Conservation (phyloP, 2,329 filamentous ascomycete species). For the Calonectria multiphialidica region DNA sequence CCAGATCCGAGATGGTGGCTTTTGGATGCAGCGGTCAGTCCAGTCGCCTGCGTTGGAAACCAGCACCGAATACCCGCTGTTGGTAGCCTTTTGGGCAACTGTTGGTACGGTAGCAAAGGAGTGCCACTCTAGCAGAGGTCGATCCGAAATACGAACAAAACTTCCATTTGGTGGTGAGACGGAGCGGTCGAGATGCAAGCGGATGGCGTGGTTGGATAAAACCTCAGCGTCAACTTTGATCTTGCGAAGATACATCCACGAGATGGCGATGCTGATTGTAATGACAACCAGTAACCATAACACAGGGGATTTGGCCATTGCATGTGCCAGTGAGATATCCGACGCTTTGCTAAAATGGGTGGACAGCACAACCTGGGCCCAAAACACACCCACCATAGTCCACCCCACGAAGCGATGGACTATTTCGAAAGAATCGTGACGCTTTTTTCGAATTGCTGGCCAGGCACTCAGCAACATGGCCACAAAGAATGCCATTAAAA, state of each 20-base stretch:
- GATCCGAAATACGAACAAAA: conserved; percentile 67
- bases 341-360: conserved; percentile 54
- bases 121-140: conserved; percentile 80
- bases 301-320: conserved; percentile 53
- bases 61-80: conserved; percentile 72
- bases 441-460: conserved; percentile 70
- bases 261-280: conserved; percentile 75
- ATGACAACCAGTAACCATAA: conserved; percentile 77
- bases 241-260: conserved; percentile 79
- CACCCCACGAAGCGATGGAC: conserved; percentile 80
- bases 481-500: conserved; percentile 68
- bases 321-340: conserved; percentile 48
- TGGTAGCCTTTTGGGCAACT: conserved; percentile 37
- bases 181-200: conserved; percentile 74
- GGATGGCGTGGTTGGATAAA: conserved; percentile 80
- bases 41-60: conserved; percentile 82
- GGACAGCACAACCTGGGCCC: conserved; percentile 70
- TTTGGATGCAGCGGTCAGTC: conserved; percentile 74
- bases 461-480: conserved; percentile 72
- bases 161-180: conserved; percentile 63
- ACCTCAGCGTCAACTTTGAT: conserved; percentile 74
- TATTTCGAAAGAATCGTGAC: conserved; percentile 78
- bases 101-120: conserved; percentile 80
- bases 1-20: conserved; percentile 73
- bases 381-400: conserved; percentile 74